Conservation (phyloP, 202 grass and related monocot species). For the Zoysia matrella region DNA sequence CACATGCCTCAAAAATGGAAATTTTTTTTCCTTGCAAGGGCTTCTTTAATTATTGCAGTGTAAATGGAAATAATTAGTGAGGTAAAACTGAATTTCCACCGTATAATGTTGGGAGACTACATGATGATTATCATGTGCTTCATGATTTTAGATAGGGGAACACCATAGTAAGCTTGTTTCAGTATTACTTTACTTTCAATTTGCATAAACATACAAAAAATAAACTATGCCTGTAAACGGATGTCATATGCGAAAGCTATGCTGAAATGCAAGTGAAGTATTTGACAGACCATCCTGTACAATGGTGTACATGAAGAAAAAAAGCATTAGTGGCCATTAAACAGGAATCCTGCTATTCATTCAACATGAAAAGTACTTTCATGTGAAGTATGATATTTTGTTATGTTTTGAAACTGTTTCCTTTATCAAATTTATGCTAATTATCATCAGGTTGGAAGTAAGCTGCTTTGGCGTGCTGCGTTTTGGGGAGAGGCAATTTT, state of each 20-base stretch:
- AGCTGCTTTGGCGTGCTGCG: slow-evolving; percentile 90
- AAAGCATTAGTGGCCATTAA: neutral
- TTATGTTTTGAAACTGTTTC: slow-evolving; percentile 11
- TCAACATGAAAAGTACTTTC: neutral
- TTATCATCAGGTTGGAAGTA: slow-evolving; percentile 65
- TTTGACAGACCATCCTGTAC: neutral
- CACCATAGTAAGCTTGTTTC: slow-evolving; percentile 4
- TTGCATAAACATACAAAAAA: slow-evolving; percentile 2
- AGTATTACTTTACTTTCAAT: neutral
- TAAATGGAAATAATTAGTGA: neutral
- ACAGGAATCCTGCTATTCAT: neutral
- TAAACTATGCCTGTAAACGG: neutral
- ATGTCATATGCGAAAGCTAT: neutral
- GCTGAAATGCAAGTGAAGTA: neutral
- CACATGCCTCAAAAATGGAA: neutral
- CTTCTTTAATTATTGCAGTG: neutral
- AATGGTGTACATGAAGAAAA: neutral
- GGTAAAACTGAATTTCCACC: neutral
- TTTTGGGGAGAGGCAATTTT: slow-evolving; percentile 97
- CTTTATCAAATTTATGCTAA: slow-evolving; percentile 25
- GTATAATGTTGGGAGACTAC: neutral
- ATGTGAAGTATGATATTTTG: neutral
- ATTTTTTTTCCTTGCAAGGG: neutral
- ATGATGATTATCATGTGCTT: neutral
- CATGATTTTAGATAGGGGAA: neutral